Evolutionary conservation across 768 basidiomycete species (phyloP), one percentile per base, ranked within the genome.

Genomic region (Suillus paluster): DNA sequence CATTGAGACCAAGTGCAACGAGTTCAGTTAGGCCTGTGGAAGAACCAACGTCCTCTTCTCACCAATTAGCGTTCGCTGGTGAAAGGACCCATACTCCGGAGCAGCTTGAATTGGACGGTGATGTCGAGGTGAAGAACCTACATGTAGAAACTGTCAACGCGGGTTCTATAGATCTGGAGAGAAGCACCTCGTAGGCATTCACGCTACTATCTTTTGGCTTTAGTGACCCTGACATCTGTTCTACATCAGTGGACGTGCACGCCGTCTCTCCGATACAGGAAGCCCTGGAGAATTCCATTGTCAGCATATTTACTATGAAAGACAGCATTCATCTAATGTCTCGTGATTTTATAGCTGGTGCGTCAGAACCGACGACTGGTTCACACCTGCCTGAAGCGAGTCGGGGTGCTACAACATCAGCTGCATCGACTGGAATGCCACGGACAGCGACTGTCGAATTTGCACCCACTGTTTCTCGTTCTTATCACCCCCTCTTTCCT

Each of bases 371-470:
- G 41, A 42, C 17, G 15, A 42, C 41, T 42, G 41, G 17, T 19
- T 42, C 19, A 42, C 41, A 17, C 19, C 50, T 23, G 21, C 36
- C 53, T 38, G 49, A 30, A 30, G 49, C 49, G 49, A 10, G 49
- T 7, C 19, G 17, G 5, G 49, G 27, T 33, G 49, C 11, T 50
- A 27, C 12, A 7, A n/a, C 19, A 11, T 30, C 49, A 17, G 48
- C 56, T 33, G 41, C 60, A 23, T 49, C 39, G 27, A 30, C 46
- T 17, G 68, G 53, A 73, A 73, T 72, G 68, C 80, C 67, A 52
- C 78, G 80, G 10, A 81, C 81, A 10, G 77, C 81, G 38, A 85
- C 83, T 0, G 71, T 86, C 46, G 85, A 87, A 64, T 86, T 87
- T 66, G 83, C 82, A 6, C 75, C 78, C n/a, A 63, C 66, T 17